Evolutionary conservation across 78 protist genomes (phyloP), one percentile per base, ranked within the genome.

Genomic region (Dictyostelium brefeldianum): DNA sequence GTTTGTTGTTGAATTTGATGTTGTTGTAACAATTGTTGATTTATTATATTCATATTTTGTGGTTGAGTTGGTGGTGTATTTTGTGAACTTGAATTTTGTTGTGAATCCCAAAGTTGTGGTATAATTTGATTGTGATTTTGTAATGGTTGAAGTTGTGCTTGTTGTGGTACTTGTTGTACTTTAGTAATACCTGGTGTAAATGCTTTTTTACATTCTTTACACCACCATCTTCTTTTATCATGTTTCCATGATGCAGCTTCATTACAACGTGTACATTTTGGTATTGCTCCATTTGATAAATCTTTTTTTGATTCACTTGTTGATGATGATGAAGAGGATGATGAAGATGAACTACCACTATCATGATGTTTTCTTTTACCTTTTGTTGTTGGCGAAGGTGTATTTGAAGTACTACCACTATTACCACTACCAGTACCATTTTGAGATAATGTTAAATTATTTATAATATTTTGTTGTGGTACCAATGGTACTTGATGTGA

Each of bases 191-290:
- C 90, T 74, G 95, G 95, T 4, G 95, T 91, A 36, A 91, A 91
- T 0, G 90, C 87, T 20, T 91, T 91, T 59, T 83, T 81, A 22
- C 95, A 91, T 71, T 80, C 92, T 41, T 91, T 91, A 53, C 95
- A 91, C 95, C 95, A 91, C 89, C 87, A 91, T 12, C 95, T 4
- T 81, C 95, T 74, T 31, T 91, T 91, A 56, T 91, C 95, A 54
- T 91, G 95, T 67, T 79, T 81, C 95, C 95, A 91, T 20, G 92
- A 87, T 11, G 92, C 92, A 15, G 78, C 8, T 22, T 87, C 92
- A 29, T 74, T 74, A 36, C 92, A 87, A 46, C 92, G 67, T 29
- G 92, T 87, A 74, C 92, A 87, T 15, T 87, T 87, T 41, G 92
- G 92, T 10, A 87, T 78, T 11, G 83, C n/a, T 0, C n/a, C 22